Evolutionary conservation across 1,139 yeast species (phyloP), one percentile per base, ranked within the genome.

Genomic region (Candida glucosophila): DNA sequence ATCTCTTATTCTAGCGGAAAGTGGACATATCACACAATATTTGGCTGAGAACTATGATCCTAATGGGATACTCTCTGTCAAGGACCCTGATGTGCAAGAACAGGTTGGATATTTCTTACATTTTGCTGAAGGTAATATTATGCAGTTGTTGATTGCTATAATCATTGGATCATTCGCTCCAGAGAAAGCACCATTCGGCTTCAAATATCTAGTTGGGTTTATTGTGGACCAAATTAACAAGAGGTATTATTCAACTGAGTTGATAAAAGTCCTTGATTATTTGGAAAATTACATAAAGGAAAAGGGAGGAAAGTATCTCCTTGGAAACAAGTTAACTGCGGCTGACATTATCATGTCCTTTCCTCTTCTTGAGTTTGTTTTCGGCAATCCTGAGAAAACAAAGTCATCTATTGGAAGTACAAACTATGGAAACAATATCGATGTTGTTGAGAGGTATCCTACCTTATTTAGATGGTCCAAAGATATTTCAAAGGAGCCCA

Each of bases 261-360:
- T 49, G 8, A 11, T 34, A 12, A 41, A 36, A 18, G 47, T 51
- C 23, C 44, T 58, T 28, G 32, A 43, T 15, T 58, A 39, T 30
- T 49, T 61, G 38, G 66, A 62, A 22, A 24, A 25, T 14, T 47
- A 47, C 22, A 40, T 60, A 27, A 47, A 47, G 23, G 33, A 39
- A 15, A 43, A 43, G 9, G 40, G 45, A 3, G 36, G 41, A 7
- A 43, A 46, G 3, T 58, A 40, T 30, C 55, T 62, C 34, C 66
- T 60, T 10, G 69, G 64, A 11, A 36, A 43, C 27, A 47, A 49
- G 28, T 44, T 62, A 29, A 45, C 62, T 14, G 64, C 43, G 5
- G 69, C 67, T 2, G 69, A 62, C 34, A 45, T 62, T 19, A 49
- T 57, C 13, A 47, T 60, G 27, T 34, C 43, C n/a, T 62, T 52